Percentiles rank a stretch among this genome's conserved stretches.
Evolutionary conservation across 2,329 filamentous ascomycete species (phyloP).

Genomic region (Paecilomyces variotii): DNA sequence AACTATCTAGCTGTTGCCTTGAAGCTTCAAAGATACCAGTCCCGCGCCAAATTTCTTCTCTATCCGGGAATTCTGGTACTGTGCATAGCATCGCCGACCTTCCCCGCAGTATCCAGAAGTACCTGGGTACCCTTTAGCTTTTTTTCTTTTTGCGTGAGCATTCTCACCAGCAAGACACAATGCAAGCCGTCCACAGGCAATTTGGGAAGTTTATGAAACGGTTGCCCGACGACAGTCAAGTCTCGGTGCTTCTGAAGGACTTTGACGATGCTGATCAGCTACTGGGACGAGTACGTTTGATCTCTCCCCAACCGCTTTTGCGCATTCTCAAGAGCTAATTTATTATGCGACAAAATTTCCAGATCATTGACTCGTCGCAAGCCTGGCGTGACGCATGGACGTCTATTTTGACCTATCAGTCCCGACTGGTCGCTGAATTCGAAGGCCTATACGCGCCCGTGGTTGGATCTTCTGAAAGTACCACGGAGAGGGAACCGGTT

Average conservation of each 20-base stretch:
- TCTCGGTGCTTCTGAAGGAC: constrained; percentile 66
- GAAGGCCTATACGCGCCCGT: constrained; percentile 71
- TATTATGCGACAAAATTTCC: neutral
- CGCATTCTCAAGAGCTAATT: neutral
- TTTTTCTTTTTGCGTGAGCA: no score
- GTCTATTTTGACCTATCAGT: constrained; percentile 60
- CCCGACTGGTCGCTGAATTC: constrained; percentile 58
- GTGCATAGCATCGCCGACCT: neutral
- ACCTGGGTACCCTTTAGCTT: neutral
- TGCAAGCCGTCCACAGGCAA: constrained; percentile 56
- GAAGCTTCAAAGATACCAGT: neutral
- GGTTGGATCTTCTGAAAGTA: constrained; percentile 54
- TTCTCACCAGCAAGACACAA: constrained; percentile 11
- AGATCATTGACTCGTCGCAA: constrained; percentile 70
- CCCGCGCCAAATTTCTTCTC: neutral
- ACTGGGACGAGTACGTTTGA: constrained; percentile 54
- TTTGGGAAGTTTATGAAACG: constrained; percentile 65
- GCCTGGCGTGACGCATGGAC: constrained; percentile 74
- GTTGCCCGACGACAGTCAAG: constrained; percentile 67
- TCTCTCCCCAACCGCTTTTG: constrained; percentile 1
- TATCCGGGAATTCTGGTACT: neutral
- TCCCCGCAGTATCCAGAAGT: neutral
- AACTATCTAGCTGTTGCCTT: neutral
- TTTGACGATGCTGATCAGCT: constrained; percentile 73
- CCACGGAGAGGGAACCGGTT: constrained; percentile 46